Base-by-base conservation (phyloP, 2,329 filamentous ascomycete genomes). In the Penicillium hesseltinei region DNA sequence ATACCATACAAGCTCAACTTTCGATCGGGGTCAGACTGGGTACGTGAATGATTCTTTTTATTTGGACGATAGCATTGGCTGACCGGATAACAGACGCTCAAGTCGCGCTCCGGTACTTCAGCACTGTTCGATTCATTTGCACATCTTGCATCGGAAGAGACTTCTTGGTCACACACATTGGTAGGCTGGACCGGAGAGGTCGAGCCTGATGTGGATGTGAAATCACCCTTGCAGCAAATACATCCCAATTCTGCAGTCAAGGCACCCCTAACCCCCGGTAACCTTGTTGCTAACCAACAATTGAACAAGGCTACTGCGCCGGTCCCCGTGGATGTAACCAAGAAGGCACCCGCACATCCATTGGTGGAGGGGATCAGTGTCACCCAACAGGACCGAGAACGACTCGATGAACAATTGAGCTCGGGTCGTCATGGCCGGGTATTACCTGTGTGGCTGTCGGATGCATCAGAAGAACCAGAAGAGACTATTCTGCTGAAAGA, bases 141-240 rank as follows among this genome's bases (percentile, higher is more conserved):
- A 55, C 88, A 95, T 75, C 85, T 97, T 44, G 90, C 92, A 4
- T 95, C 92, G n/a, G 82, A 88, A 55, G 83, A 89, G 43, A 88
- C 88, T 2, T 87, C 88, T 21, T 97, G 92, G 92, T 91, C 92
- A 67, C 93, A 97, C 77, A 94, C 88, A 0, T 84, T 97, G 6
- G 90, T 97, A 52, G 92, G 91, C 45, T 97, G 93, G 93, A 96
- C 93, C 3, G 93, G 93, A 57, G 93, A 97, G 74, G 88, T 93
- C 58, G 84, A 87, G 56, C 77, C 74, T n/a, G 63, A 71, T 15
- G 53, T 68, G 7, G 65, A 71, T 23, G 54, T 61, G 19, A 68
- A 66, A 54, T 27, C 51, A 8, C 70, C 70, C 21, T 57, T 71
- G n/a, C 71, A 74, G 51, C 69, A 68, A 31, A 63, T 71, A 33